Conservation (phyloP, 2,329 filamentous ascomycete species). For the Fusarium lateritium region DNA sequence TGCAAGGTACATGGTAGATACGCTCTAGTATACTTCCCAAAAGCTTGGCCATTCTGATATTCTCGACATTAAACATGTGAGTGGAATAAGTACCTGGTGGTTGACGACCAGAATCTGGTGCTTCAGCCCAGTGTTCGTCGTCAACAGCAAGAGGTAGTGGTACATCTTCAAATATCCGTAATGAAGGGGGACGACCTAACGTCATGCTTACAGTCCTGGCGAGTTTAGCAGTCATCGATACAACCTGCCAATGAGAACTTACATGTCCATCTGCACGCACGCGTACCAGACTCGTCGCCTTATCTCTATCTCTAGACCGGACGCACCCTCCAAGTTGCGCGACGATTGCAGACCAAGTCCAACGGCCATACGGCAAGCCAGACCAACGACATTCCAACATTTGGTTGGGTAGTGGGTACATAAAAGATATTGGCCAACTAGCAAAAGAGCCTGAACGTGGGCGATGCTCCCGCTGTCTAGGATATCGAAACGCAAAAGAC, state of each 20-base stretch:
- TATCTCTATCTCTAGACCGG: background rate
- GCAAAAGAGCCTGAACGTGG: background rate
- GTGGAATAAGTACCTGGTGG: background rate
- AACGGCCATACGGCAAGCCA: background rate
- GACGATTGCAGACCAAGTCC: background rate
- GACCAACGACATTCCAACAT: background rate
- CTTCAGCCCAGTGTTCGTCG: background rate
- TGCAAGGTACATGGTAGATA: background rate
- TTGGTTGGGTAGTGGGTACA: background rate
- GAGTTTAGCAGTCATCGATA: too few relatives aligned
- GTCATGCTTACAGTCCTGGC: constrained; percentile 16
- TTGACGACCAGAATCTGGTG: accelerated
- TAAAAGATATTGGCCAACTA: background rate
- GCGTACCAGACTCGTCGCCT: background rate
- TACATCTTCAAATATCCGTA: constrained; percentile 5
- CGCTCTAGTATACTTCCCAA: background rate
- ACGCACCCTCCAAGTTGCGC: background rate
- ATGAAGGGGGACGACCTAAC: background rate
- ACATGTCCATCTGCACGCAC: background rate
- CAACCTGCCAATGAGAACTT: background rate
- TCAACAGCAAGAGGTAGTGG: background rate
- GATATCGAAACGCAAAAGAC: background rate
- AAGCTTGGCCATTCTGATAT: background rate
- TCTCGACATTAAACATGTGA: constrained; percentile 11
- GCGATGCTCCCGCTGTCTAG: background rate